phyloP scores from a whole-genome alignment of 441 rosid species.

The Brassica balearica region DNA sequence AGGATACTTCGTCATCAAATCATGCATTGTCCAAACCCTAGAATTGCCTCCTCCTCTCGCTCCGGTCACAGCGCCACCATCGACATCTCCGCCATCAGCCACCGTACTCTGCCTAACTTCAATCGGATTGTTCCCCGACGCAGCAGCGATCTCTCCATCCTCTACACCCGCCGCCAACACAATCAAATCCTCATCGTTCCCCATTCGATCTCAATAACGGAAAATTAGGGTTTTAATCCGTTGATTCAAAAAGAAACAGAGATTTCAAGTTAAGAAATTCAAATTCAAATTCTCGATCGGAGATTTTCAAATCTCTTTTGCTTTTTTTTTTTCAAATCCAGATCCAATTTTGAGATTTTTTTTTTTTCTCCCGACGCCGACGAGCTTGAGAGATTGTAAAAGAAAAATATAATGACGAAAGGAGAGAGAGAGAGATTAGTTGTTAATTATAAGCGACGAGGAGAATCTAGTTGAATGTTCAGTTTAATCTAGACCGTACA shows the following conservation, averaged over 20 bases:
- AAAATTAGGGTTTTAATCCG: constrained; percentile 41
- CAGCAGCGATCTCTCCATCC: constrained; percentile 74
- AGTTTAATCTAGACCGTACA: constrained; percentile 76
- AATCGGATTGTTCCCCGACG: constrained; percentile 57
- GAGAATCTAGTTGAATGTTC: constrained; percentile 45
- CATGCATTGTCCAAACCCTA: constrained; percentile 89
- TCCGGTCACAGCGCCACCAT: constrained; percentile 27
- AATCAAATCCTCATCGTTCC: constrained; percentile 51
- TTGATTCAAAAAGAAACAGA: background rate
- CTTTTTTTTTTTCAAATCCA: constrained; percentile 9
- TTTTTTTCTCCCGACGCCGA: constrained; percentile 28
- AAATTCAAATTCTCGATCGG: constrained; percentile 43
- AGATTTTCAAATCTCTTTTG: constrained; percentile 34
- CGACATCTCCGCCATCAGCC: constrained; percentile 29
- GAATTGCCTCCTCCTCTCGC: constrained; percentile 36
- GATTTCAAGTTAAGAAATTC: constrained; percentile 35
- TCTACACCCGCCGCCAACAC: constrained; percentile 71
- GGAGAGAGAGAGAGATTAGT: background rate
- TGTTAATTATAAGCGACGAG: constrained; percentile 4
- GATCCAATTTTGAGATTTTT: constrained; percentile 26
- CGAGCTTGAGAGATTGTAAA: constrained; percentile 13
- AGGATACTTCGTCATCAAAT: constrained; percentile 65
- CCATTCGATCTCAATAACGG: constrained; percentile 49
- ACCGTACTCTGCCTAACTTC: constrained; percentile 49
- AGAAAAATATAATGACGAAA: background rate